phyloP scores from a whole-genome alignment of 176 grass and related monocot genomes.

The Elaeis guineensis region DNA sequence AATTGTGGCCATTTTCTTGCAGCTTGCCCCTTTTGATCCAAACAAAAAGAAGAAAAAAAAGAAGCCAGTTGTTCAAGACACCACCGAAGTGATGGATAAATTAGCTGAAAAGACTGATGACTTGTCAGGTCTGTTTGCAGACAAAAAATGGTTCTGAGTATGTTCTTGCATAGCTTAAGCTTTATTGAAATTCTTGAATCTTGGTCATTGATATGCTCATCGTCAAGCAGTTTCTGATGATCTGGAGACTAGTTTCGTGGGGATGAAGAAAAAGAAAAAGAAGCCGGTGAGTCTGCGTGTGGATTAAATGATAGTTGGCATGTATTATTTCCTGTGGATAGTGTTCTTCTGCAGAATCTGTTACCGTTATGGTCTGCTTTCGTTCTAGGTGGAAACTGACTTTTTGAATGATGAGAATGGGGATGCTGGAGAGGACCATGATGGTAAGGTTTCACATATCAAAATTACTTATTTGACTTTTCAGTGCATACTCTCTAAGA shows the following conservation, averaged over 20 bases:
- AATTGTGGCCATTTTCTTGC: conserved; percentile 4
- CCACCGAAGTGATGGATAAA: conserved; percentile 66
- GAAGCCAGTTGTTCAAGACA: conserved; percentile 79
- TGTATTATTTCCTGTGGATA: neutral
- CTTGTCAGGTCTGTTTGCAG: conserved; percentile 18
- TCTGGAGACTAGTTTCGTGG: conserved; percentile 49
- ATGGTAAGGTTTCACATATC: conserved; percentile 21
- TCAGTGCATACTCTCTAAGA: no score
- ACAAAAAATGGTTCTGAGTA: neutral
- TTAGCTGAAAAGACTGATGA: conserved; percentile 62
- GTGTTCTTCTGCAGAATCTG: neutral
- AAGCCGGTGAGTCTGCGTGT: conserved; percentile 31
- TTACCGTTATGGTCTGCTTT: conserved; percentile 6
- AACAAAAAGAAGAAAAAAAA: conserved; percentile 99
- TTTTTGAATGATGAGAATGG: conserved; percentile 19
- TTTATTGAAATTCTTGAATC: neutral
- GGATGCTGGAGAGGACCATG: conserved; percentile 29
- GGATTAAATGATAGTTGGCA: no score
- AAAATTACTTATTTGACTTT: no score
- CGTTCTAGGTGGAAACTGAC: conserved; percentile 57
- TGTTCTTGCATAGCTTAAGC: no score
- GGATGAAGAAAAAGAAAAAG: conserved; percentile 94
- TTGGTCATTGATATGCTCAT: neutral
- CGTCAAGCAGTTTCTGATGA: conserved; percentile 35
- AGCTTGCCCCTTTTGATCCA: conserved; percentile 87